Evolutionary conservation across 2,329 filamentous ascomycete genomes (phyloP).

Genomic region (Trichophyton equinum): DNA sequence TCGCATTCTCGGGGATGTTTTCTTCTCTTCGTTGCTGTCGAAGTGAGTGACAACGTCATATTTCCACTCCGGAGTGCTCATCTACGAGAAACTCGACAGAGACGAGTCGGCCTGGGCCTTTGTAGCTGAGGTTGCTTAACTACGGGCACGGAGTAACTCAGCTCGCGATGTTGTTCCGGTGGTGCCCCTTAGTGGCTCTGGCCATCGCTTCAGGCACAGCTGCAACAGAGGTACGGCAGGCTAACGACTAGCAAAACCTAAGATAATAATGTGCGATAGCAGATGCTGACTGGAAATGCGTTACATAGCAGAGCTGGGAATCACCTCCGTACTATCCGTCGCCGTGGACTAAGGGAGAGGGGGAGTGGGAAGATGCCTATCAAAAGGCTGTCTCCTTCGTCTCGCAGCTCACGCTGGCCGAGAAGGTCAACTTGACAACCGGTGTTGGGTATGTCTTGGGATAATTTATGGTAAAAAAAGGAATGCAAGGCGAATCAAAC

Average conservation of each 20-base stretch:
- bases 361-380: slow-evolving; percentile 66
- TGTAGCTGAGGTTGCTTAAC: neutral
- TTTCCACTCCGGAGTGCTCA: neutral
- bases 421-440: slow-evolving; percentile 93
- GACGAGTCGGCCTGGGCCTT: neutral
- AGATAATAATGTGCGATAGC: too few relatives aligned
- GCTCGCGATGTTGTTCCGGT: slow-evolving; percentile 8
- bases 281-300: neutral
- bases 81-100: neutral
- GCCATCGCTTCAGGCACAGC: neutral
- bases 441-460: slow-evolving; percentile 58
- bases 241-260: neutral
- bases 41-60: neutral
- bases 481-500: slow-evolving; percentile 11
- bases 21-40: neutral
- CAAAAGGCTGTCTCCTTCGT: slow-evolving; percentile 65
- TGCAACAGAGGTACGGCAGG: slow-evolving; percentile 4
- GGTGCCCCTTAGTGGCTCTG: slow-evolving; percentile 4
- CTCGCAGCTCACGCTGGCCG: slow-evolving; percentile 64
- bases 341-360: slow-evolving; percentile 68
- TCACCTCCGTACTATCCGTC: slow-evolving; percentile 68
- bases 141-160: too few relatives aligned
- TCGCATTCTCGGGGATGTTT: neutral
- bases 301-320: slow-evolving; percentile 17
- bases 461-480: too few relatives aligned